Evolutionary conservation across 2,329 filamentous ascomycete species (phyloP).

Genomic region (Penicillium sp.): DNA sequence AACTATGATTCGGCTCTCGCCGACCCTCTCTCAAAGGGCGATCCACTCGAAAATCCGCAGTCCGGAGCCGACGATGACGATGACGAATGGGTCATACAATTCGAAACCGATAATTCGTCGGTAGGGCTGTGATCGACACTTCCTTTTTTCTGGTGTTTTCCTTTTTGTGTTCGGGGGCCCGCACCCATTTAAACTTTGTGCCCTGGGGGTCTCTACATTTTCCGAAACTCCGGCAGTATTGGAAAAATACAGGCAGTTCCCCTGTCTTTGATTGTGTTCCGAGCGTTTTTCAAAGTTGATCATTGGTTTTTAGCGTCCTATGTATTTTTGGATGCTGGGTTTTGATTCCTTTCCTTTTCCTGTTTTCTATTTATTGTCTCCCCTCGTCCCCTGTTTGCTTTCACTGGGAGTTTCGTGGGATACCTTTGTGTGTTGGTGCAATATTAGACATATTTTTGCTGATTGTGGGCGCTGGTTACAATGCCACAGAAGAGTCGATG

Average conservation of each 20-base stretch:
- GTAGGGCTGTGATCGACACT: constrained; percentile 23
- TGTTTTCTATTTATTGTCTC: background rate
- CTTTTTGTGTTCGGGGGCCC: constrained; percentile 4
- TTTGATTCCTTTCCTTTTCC: background rate
- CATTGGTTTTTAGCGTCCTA: background rate
- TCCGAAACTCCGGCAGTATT: constrained; percentile 15
- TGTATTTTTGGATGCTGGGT: background rate
- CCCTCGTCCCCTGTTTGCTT: background rate
- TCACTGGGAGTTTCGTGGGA: background rate
- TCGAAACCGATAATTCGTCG: constrained; percentile 12
- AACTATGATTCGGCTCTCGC: constrained; percentile 21
- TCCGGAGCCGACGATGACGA: constrained; percentile 15
- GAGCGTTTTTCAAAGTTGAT: constrained; percentile 1
- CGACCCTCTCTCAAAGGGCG: constrained; percentile 8
- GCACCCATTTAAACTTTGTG: constrained; percentile 18
- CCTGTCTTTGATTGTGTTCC: constrained; percentile 1
- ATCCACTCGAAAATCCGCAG: constrained; percentile 13
- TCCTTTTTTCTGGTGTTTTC: constrained; percentile 1
- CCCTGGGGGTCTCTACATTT: constrained; percentile 10
- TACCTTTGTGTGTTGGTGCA: constrained; percentile 3
- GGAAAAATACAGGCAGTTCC: constrained; percentile 1
- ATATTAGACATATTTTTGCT: constrained; percentile 9
- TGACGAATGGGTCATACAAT: constrained; percentile 7
- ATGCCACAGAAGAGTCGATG: background rate
- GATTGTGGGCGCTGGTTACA: constrained; percentile 3